Percentiles rank a stretch among this genome's conserved stretches.
Evolutionary conservation across 2,329 filamentous ascomycete species (phyloP).

Genomic region (Achaetomium macrosporum): DNA sequence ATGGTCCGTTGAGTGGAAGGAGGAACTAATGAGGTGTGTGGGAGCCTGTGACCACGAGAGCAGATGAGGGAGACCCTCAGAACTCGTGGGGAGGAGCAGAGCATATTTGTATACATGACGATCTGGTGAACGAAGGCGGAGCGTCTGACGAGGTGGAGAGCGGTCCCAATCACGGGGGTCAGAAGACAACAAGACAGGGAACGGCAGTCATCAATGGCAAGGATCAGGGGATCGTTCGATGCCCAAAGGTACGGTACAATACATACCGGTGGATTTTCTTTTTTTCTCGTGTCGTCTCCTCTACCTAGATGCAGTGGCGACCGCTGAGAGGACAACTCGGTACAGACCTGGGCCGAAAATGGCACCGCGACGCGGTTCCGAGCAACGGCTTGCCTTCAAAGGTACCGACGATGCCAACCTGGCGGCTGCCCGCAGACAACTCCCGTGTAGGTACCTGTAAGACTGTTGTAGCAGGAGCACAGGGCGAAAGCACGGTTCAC

Average conservation of each 20-base stretch:
- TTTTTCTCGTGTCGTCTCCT: slow-evolving; percentile 8
- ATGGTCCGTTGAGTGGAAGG: background rate
- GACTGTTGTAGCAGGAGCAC: no score
- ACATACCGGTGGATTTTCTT: slow-evolving; percentile 12
- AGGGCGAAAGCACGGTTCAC: no score
- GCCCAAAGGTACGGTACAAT: slow-evolving; percentile 8
- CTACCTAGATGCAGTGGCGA: slow-evolving; percentile 16
- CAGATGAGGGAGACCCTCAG: background rate
- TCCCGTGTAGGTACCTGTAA: no score
- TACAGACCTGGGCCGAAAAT: slow-evolving; percentile 14
- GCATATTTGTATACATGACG: slow-evolving; percentile 25
- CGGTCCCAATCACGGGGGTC: slow-evolving; percentile 7
- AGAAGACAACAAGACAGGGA: slow-evolving; percentile 17
- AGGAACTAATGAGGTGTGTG: background rate
- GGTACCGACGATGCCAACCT: slow-evolving; percentile 11
- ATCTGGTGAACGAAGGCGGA: slow-evolving; percentile 3
- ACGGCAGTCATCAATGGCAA: slow-evolving; percentile 15
- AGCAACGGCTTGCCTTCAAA: slow-evolving; percentile 9
- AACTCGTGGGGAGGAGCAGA: slow-evolving; percentile 9
- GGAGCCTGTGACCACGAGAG: background rate
- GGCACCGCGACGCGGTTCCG: slow-evolving; percentile 16
- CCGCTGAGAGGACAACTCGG: slow-evolving; percentile 5
- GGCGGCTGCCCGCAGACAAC: background rate
- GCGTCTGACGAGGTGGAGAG: slow-evolving; percentile 14
- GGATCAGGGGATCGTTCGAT: slow-evolving; percentile 13